Evolutionary conservation across 805 yeast genomes (phyloP).

Genomic region (Isabelozyma heimii): DNA sequence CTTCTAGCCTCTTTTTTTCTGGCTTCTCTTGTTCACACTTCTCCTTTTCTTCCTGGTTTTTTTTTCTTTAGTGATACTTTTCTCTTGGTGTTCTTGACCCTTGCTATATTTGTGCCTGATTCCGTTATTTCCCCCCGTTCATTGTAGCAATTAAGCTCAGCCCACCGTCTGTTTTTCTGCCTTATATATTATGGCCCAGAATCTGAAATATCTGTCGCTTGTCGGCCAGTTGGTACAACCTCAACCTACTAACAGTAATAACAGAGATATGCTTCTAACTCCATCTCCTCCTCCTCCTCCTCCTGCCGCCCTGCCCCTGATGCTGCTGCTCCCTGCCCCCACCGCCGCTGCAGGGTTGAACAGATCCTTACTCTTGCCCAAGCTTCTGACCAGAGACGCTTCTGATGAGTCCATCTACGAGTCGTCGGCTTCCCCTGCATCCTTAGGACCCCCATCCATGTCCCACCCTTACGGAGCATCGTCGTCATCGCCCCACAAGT

Average conservation of each 20-base stretch:
- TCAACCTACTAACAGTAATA: not conserved
- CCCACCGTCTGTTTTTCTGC: not conserved
- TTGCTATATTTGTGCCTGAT: not conserved
- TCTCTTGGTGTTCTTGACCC: not conserved
- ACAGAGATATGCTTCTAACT: not conserved
- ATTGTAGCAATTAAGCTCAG: too few species aligned
- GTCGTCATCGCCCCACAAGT: not conserved
- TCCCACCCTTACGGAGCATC: slow-evolving; percentile 5
- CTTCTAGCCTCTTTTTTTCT: too few species aligned
- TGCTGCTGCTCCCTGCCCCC: too few species aligned
- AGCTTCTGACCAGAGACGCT: not conserved
- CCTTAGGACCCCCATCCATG: slow-evolving; percentile 1
- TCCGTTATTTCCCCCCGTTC: not conserved
- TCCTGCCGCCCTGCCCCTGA: too few species aligned
- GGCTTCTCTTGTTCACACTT: too few species aligned
- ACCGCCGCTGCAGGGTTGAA: too few species aligned
- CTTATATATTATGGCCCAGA: not conserved
- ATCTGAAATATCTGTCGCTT: not conserved
- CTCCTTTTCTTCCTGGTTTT: not conserved
- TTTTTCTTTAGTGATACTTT: not conserved
- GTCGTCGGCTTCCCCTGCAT: not conserved
- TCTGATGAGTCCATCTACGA: not conserved
- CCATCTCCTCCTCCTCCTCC: not conserved
- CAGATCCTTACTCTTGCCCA: not conserved
- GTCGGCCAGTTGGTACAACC: not conserved